A percentile compares a stretch with the other conserved stretches of the same genome.
Evolutionary conservation across 2,329 filamentous ascomycete species (phyloP).

Genomic region (Cladophialophora yegresii): DNA sequence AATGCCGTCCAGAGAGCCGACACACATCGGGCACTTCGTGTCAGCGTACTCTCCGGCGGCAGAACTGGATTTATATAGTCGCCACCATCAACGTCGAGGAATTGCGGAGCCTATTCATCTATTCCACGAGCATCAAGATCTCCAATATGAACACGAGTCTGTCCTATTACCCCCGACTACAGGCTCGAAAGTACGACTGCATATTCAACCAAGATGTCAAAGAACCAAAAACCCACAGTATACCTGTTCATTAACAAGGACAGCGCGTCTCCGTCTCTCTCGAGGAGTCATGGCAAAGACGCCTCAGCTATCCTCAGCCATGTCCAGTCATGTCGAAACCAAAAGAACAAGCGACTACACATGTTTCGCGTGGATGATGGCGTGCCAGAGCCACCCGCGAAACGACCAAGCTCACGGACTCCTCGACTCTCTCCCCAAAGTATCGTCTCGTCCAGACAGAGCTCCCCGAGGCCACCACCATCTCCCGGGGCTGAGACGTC

Average conservation of each 20-base stretch:
- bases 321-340: slow-evolving; percentile 23
- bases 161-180: background rate
- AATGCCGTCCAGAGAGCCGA: background rate
- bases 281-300: slow-evolving; percentile 21
- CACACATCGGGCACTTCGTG: background rate
- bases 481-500: background rate
- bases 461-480: slow-evolving; percentile 7
- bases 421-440: slow-evolving; percentile 1
- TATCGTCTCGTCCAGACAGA: background rate
- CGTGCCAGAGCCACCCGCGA: background rate
- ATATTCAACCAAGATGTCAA: slow-evolving; percentile 8
- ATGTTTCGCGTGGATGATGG: slow-evolving; percentile 14
- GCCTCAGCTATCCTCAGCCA: slow-evolving; percentile 25
- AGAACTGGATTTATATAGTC: background rate
- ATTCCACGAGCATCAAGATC: background rate
- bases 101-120: background rate
- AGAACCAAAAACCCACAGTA: slow-evolving; percentile 8
- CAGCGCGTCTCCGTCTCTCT: slow-evolving; percentile 17
- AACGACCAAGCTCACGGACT: background rate
- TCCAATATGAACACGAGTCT: background rate
- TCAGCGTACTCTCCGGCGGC: background rate
- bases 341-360: slow-evolving; percentile 20
- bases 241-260: slow-evolving; percentile 28
- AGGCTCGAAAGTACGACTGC: background rate
- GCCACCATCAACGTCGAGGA: background rate